Evolutionary conservation across 805 yeast species (phyloP), one percentile per base, ranked within the genome.

Genomic region (Metschnikowia continentalis): DNA sequence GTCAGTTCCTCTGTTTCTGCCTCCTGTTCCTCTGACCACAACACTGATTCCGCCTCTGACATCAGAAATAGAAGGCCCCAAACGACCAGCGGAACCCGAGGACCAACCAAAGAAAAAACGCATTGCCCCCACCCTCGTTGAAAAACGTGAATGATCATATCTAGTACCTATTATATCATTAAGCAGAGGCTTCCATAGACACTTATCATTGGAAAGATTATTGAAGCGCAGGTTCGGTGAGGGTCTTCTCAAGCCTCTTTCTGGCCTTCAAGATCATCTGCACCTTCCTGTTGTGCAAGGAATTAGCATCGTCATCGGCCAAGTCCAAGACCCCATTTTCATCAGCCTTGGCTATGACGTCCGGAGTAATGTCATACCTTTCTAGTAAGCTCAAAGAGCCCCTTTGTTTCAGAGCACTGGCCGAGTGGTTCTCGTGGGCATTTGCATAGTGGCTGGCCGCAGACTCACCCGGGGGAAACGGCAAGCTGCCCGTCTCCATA

Each of bases 401-500:
- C 19, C 13, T 17, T 13, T 15, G 23, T 13, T 14, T 15, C 30
- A 36, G 39, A 17, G 32, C 15, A 14, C 23, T 14, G 6, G 14
- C 33, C 23, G 39, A 17, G 33, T 22, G 8, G 7, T 5, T 17
- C 3, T 20, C 35, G 20, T 13, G 38, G 26, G 14, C 19, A 11
- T 38, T 26, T 35, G 30, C 23, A 30, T 33, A 13, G 17, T 20
- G 17, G 15, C 20, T 43, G 15, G 22, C 22, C 35, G 43, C 23
- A 2, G 32, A 30, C 32, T 46, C 48, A 11, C 48, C 46, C n/a
- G 54, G 52, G 2, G 53, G 53, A 15, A 30, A 70, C 17, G 90
- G 88, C 47, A 86, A 75, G 14, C 70, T 69, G 11, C 86, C 84
- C 36, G 77, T 80, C 47, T 78, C 77, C 63, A 92, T 74, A 55